phyloP scores from a whole-genome alignment of 2,329 filamentous ascomycete genomes.

The Aschersonia sp. region DNA sequence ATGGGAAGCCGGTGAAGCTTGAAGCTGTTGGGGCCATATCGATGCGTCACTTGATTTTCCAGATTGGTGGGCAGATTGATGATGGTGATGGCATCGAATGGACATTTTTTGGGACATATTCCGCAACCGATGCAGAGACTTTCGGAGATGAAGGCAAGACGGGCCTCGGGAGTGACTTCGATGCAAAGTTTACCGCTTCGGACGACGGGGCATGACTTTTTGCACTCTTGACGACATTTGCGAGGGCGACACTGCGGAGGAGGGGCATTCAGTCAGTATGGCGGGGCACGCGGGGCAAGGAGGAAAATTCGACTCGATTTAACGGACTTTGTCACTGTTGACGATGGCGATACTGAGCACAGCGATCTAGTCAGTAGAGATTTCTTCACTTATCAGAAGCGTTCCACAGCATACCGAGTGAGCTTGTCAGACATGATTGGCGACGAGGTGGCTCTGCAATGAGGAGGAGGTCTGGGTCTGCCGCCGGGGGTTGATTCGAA shows the following conservation, averaged over 20 bases:
- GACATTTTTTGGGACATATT: constrained; percentile 99
- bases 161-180: constrained; percentile 76
- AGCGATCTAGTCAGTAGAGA: constrained; percentile 10
- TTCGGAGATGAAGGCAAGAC: constrained; percentile 97
- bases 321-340: constrained; percentile 84
- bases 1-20: constrained; percentile 95
- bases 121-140: constrained; percentile 93
- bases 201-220: constrained; percentile 95
- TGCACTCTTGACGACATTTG: constrained; percentile 98
- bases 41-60: constrained; percentile 93
- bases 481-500: too few species aligned
- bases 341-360: constrained; percentile 83
- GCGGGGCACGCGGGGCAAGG: constrained; percentile 9
- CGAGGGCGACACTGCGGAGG: constrained; percentile 19
- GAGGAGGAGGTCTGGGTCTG: neutral
- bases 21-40: constrained; percentile 99
- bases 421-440: constrained; percentile 77
- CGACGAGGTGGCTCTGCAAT: neutral
- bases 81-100: constrained; percentile 96
- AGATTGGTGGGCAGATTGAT: constrained; percentile 99
- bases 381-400: neutral
- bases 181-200: constrained; percentile 96
- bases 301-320: constrained; percentile 1
- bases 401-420: constrained; percentile 58
- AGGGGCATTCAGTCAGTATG: constrained; percentile 14